Base-by-base conservation (phyloP, 306 rosid genomes). In the Alnus glutinosa region DNA sequence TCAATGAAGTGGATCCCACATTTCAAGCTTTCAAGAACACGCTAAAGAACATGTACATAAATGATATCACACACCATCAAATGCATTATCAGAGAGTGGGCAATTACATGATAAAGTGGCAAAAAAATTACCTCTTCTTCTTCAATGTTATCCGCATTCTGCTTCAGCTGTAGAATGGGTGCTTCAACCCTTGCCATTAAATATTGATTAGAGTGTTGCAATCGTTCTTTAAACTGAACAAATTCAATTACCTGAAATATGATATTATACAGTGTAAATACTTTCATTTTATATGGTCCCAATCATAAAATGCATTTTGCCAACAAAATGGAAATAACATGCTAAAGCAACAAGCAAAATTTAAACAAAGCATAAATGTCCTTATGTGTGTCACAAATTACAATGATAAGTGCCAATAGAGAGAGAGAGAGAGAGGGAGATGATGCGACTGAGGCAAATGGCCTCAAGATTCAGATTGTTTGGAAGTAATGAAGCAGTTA, bases 201-300 rank as follows among this genome's bases (percentile, higher is more conserved):
- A 86, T 93, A 90, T 77, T 93, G 99, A 85, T 88, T 84, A 55
- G 99, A 96, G 72, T 66, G 93, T 80, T 91, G 98, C 84, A 96
- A 76, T 68, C 87, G 83, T 81, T 93, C 97, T 85, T 93, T 93
- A 71, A 96, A 96, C 90, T 92, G 98, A 81, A 96, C 97, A 84
- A 96, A 96, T 79, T 96, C 99, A 79, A 96, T 89, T 68, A 93
- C 97, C 99, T 96, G 97, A 55, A 84, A 84, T 15, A 66, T 19
- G 74, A 81, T 9, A 8, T 61, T 54, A 55, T 49, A 37, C 55
- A 52, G 55, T 51, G 72, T 9, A 36, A 37, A 18, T 61, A 11
- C 47, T 61, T 54, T 14, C 14, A 44, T 42, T 70, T 42, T 70
- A 30, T 44, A 39, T 19, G 14, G 6, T 16, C 74, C 69, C 4